Conservation (phyloP, 148 eudicot species). For the Cornus suecica region DNA sequence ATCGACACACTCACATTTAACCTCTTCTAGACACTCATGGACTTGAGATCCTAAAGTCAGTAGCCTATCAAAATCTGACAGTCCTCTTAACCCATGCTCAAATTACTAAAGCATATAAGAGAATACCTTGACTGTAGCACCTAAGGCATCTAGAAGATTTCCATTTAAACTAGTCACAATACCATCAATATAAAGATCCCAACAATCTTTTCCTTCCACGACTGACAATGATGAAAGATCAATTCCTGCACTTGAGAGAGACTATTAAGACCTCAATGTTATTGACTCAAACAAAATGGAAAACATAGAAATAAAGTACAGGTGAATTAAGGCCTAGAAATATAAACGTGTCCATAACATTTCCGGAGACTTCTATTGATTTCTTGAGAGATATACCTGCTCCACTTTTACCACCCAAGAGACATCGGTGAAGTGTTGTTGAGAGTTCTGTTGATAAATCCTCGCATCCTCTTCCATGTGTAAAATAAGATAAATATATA, state of each 20-base stretch:
- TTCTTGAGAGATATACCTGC: constrained; percentile 38
- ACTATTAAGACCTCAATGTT: background rate
- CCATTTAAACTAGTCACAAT: constrained; percentile 91
- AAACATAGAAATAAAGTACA: background rate
- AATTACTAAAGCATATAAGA: no score
- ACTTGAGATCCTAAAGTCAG: background rate
- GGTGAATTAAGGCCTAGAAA: no score
- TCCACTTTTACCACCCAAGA: constrained; percentile 82
- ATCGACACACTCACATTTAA: background rate
- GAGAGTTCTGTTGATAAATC: constrained; percentile 79
- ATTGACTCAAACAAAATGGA: background rate
- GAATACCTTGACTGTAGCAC: no score
- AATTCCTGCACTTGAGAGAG: constrained; percentile 79
- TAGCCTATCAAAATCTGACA: background rate
- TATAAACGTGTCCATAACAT: background rate
- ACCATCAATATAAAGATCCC: constrained; percentile 96
- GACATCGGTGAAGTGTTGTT: constrained; percentile 65
- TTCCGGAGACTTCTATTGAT: background rate
- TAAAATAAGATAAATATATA: background rate
- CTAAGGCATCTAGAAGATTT: constrained; percentile 86
- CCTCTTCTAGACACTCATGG: background rate
- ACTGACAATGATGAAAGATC: constrained; percentile 80
- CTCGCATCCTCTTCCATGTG: constrained; percentile 95
- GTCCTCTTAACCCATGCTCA: background rate
- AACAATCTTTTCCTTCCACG: constrained; percentile 80